A percentile compares a stretch with the other conserved stretches of the same genome.
These are phyloP conservation scores for Tylopilus rubrobrunneus DNA, from an alignment of 768 basidiomycete genomes.

Conservation along the genomic window DNA sequence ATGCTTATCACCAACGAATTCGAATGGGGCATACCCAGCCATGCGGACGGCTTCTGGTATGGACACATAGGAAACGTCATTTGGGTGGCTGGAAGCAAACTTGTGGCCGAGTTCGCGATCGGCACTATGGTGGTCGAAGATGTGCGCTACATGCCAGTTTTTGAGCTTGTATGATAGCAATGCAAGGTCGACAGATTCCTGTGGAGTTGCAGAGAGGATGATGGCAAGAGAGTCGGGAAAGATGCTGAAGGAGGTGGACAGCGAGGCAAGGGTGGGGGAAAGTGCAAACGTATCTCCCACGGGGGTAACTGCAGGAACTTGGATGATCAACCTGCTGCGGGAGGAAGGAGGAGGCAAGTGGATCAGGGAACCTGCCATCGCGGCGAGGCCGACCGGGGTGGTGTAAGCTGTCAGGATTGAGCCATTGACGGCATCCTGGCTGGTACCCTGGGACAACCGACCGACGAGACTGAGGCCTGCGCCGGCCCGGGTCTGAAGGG, in stretches of 20 bases:
- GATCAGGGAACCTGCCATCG: slow-evolving; percentile 78
- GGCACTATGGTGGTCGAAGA: slow-evolving; percentile 84
- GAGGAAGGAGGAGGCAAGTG: slow-evolving; percentile 61
- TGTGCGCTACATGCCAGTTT: slow-evolving; percentile 71
- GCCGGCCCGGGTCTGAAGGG: slow-evolving; percentile 79
- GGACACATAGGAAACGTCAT: slow-evolving; percentile 26
- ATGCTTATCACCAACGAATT: slow-evolving; percentile 62
- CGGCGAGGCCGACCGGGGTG: slow-evolving; percentile 75
- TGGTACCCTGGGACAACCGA: slow-evolving; percentile 74
- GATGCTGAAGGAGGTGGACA: slow-evolving; percentile 55
- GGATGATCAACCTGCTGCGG: slow-evolving; percentile 70
- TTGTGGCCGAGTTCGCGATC: slow-evolving; percentile 71
- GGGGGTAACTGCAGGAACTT: slow-evolving; percentile 74
- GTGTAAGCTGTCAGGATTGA: slow-evolving; percentile 75
- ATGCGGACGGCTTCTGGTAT: slow-evolving; percentile 49
- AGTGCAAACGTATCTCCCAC: slow-evolving; percentile 64
- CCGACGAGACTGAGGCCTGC: slow-evolving; percentile 80
- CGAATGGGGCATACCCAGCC: slow-evolving; percentile 72
- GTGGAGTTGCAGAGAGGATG: slow-evolving; percentile 78
- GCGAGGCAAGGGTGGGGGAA: slow-evolving; percentile 70
- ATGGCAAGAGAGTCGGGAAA: slow-evolving; percentile 67
- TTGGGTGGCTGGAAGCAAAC: slow-evolving; percentile 36
- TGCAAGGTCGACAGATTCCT: slow-evolving; percentile 78
- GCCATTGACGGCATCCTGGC: slow-evolving; percentile 56
- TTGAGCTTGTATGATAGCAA: slow-evolving; percentile 68